Base-by-base conservation (phyloP, 305 asterid genomes). In the Rubia peregrina region DNA sequence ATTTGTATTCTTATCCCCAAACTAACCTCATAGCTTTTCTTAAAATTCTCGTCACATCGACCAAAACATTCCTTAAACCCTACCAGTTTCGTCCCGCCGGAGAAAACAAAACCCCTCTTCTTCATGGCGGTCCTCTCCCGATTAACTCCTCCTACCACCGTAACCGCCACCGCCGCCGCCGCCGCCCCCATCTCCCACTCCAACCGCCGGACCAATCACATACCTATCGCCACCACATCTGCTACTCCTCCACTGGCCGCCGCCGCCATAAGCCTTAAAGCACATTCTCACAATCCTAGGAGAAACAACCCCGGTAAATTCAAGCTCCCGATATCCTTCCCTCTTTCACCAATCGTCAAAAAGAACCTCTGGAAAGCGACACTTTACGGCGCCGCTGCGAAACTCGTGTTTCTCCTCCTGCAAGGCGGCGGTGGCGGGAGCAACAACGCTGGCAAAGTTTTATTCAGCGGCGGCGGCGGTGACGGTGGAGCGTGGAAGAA, bases 141-240 rank as follows among this genome's bases (percentile, higher is more conserved):
- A 69, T 84, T 84, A 90, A 17, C 48, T 33, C 70, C 91, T 80
- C 70, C 95, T 26, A 74, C 84, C 77, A 75, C 84, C 81, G n/a
- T n/a, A n/a, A 82, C 89, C 55, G 78, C 91, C 60, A 78, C 87
- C 43, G 78, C 77, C 44, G 57, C 17, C 57, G 75, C 84, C 78
- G 76, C 83, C 80, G 80, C 87, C 53, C 79, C 91, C 43, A 76
- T 87, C 40, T 80, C 76, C 44, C 77, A 76, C 46, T 81, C 84
- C 19, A 83, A 76, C 81, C 66, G 78, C 41, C 59, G 71, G 10
- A 16, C 16, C 1, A 67, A 30, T 63, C 71, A 74, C 67, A 17
- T 67, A 42, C 43, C 80, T n/a, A 56, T 66, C 78, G 22, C 76
- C 71, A 42, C 69, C 43, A 41, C 76, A 71, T 36, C 67, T 38